phyloP scores from a whole-genome alignment of 345 rosid genomes.

The Conringia planisiliqua region DNA sequence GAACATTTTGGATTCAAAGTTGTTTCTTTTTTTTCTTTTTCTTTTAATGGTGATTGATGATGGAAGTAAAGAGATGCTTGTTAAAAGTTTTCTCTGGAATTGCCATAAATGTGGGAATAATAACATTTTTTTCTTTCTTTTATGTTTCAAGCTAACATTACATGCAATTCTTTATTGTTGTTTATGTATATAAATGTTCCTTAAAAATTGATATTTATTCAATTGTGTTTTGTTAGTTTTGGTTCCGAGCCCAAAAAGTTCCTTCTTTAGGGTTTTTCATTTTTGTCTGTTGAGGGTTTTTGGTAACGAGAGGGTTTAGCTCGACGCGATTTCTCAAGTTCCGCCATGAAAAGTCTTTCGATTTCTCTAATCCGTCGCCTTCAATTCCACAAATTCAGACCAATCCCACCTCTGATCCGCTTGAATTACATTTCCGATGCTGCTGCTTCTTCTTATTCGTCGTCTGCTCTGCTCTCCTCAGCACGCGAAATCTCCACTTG shows the following conservation, averaged over 20 bases:
- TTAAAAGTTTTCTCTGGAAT: slow-evolving; percentile 3
- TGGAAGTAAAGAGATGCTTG: slow-evolving; percentile 12
- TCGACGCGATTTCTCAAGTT: background rate
- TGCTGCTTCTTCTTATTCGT: background rate
- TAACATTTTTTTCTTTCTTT: background rate
- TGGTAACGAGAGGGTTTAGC: background rate
- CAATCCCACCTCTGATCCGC: slow-evolving; percentile 25
- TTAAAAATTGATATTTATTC: background rate
- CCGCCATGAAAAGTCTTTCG: slow-evolving; percentile 56
- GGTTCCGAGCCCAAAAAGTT: background rate
- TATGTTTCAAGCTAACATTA: background rate
- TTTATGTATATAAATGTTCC: background rate
- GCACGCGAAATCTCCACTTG: slow-evolving; percentile 32
- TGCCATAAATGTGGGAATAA: slow-evolving; percentile 14
- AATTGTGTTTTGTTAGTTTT: background rate
- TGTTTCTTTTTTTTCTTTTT: background rate
- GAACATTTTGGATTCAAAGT: slow-evolving; percentile 24
- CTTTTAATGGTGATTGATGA: slow-evolving; percentile 1
- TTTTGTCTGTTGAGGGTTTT: background rate
- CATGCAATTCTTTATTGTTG: slow-evolving; percentile 33
- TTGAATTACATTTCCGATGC: slow-evolving; percentile 28
- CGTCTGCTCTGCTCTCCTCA: slow-evolving; percentile 27
- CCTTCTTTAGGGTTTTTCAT: background rate
- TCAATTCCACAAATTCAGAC: slow-evolving; percentile 33
- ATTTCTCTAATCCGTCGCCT: slow-evolving; percentile 49